Conservation (phyloP, 805 yeast genomes). For the Candida vartiovaarae region DNA sequence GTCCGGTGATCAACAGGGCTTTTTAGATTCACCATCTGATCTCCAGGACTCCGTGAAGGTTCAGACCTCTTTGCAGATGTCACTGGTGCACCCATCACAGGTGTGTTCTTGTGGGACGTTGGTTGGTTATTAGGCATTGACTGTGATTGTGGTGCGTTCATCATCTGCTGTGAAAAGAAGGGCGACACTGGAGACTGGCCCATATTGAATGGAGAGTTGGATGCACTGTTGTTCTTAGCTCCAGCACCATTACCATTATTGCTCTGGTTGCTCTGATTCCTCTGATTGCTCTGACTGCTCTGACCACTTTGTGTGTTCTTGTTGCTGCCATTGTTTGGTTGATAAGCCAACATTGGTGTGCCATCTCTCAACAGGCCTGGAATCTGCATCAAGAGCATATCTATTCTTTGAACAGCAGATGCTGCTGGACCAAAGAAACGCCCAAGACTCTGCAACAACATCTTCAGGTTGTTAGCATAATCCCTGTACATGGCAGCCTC, state of each 20-base stretch:
- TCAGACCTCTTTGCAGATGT: slow-evolving; percentile 6
- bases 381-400: slow-evolving; percentile 63
- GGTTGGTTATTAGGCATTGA: slow-evolving; percentile 18
- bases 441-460: slow-evolving; percentile 67
- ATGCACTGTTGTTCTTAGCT: slow-evolving; percentile 2
- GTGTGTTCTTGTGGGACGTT: neutral
- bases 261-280: slow-evolving; percentile 1
- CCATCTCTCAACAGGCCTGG: slow-evolving; percentile 42
- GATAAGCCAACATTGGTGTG: neutral
- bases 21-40: slow-evolving; percentile 1
- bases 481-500: slow-evolving; percentile 61
- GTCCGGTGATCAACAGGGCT: slow-evolving; percentile 12
- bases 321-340: neutral
- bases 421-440: slow-evolving; percentile 73
- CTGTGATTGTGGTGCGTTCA: slow-evolving; percentile 11
- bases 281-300: slow-evolving; percentile 1
- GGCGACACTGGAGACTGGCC: slow-evolving; percentile 14
- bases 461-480: slow-evolving; percentile 67
- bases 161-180: slow-evolving; percentile 11
- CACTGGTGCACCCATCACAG: slow-evolving; percentile 7
- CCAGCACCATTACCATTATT: slow-evolving; percentile 1
- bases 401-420: slow-evolving; percentile 66
- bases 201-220: slow-evolving; percentile 6
- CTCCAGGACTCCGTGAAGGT: slow-evolving; percentile 6
- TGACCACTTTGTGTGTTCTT: neutral